Evolutionary conservation across 2,329 filamentous ascomycete species (phyloP), one percentile per base, ranked within the genome.

Genomic region (Waltergamsia citrina): DNA sequence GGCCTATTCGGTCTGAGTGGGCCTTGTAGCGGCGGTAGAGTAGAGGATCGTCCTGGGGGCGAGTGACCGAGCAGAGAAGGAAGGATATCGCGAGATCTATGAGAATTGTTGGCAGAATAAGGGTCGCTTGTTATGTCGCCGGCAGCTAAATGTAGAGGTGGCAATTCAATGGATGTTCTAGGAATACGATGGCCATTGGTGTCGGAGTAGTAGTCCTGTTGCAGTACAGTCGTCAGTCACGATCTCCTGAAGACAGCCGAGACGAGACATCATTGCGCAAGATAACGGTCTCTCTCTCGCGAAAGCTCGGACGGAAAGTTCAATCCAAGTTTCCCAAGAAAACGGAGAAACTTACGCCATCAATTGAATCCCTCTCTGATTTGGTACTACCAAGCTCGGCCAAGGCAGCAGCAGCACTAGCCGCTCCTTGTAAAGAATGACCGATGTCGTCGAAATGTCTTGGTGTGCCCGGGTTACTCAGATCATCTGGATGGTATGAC

Each of bases 41-140:
- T 94, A 2, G 87, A 88, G 11, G 87, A 93, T 41, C 88, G 82
- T 35, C 82, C 85, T 6, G 86, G 83, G 1, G 87, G 88, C 8
- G 88, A 94, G 39, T 80, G 80, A 34, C 75, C 73, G 24, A 94
- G 63, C 37, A 92, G 85, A 1, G 86, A 94, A 2, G 87, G 85
- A 6, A 94, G 71, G 33, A 92, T 68, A 47, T 90, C 84, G 49
- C 83, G 74, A 37, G 74, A 78, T 44, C 76, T 71, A 42, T 63
- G 62, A 26, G 68, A 62, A 41, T 78, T 71, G 44, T 78, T 67
- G 18, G 73, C 69, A 15, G 77, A 75, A 38, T 81, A 81, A 1
- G 81, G 77, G 47, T 86, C 82, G 59, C 84, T 85, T 42, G 82
- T 83, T 38, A 85, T 74, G 52, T 76, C 69, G 42, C 67, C 59